phyloP scores from a whole-genome alignment of 257 asterid genomes.

The Solanum pennellii region DNA sequence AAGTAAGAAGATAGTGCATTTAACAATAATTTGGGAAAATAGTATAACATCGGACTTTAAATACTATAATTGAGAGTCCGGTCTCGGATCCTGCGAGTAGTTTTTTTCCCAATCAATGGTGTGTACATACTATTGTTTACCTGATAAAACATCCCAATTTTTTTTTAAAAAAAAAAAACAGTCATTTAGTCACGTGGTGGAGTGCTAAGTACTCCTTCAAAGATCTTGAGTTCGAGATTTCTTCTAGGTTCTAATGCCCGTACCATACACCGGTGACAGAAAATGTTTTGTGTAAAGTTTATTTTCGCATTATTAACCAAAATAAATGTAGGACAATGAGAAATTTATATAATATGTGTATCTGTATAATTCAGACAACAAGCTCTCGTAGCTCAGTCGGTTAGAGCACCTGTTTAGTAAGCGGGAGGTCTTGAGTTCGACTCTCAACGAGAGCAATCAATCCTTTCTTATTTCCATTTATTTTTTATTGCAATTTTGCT shows the following conservation, averaged over 20 bases:
- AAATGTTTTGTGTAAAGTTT: not conserved
- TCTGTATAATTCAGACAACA: rapidly evolving
- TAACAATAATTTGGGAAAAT: not conserved
- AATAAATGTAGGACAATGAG: not conserved
- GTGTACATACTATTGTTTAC: not conserved
- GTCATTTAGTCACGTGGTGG: too few species aligned
- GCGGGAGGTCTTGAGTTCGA: conserved; percentile 97
- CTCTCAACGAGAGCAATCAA: conserved; percentile 3
- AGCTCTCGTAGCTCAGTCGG: not conserved
- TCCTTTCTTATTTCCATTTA: too few species aligned
- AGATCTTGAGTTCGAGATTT: not conserved
- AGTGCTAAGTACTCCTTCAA: not conserved
- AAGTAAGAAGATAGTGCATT: not conserved
- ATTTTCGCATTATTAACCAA: too few species aligned
- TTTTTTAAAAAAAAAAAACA: rapidly evolving
- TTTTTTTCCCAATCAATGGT: not conserved
- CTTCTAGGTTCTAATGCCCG: not conserved
- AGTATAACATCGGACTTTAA: not conserved
- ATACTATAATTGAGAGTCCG: not conserved
- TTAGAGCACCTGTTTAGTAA: conserved; percentile 96
- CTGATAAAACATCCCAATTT: not conserved
- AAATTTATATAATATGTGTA: too few species aligned
- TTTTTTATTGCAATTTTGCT: not conserved
- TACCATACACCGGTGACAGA: not conserved
- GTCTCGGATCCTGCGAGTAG: rapidly evolving